Evolutionary conservation across 2,329 filamentous ascomycete genomes (phyloP).

Genomic region (Beauveria sp.): DNA sequence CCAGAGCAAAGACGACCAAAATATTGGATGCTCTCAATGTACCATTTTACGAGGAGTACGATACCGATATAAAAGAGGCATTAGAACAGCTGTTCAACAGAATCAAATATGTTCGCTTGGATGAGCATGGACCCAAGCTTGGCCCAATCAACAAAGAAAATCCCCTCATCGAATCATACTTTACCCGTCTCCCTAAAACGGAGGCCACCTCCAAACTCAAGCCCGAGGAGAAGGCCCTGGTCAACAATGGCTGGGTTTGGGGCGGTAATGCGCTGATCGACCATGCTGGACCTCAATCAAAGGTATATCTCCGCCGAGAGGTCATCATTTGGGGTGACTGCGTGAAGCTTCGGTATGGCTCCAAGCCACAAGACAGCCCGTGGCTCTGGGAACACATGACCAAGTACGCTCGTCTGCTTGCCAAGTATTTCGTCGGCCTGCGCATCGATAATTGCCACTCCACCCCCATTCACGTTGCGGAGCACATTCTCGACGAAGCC

Average conservation of each 20-base stretch:
- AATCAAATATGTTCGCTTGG: slow-evolving; percentile 90
- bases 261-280: slow-evolving; percentile 90
- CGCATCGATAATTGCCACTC: slow-evolving; percentile 98
- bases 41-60: slow-evolving; percentile 86
- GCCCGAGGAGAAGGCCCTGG: slow-evolving; percentile 69
- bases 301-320: slow-evolving; percentile 89
- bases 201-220: slow-evolving; percentile 69
- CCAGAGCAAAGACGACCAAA: slow-evolving; percentile 47
- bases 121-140: slow-evolving; percentile 80
- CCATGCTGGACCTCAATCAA: slow-evolving; percentile 82
- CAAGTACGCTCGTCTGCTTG: slow-evolving; percentile 82
- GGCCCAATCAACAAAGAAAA: slow-evolving; percentile 70
- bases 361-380: slow-evolving; percentile 72
- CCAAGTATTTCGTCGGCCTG: slow-evolving; percentile 91
- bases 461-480: slow-evolving; percentile 87
- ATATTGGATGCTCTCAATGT: slow-evolving; percentile 82
- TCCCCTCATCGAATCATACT: slow-evolving; percentile 89
- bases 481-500: slow-evolving; percentile 92
- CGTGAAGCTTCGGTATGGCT: slow-evolving; percentile 90
- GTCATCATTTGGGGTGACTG: slow-evolving; percentile 99
- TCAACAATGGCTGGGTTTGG: slow-evolving; percentile 99
- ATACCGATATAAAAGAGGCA: slow-evolving; percentile 72
- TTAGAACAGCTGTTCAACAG: slow-evolving; percentile 89
- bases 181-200: slow-evolving; percentile 79
- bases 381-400: slow-evolving; percentile 97